These are phyloP conservation scores for Rhododendron vialii DNA, from an alignment of 148 eudicot species.

Conservation along the genomic window DNA sequence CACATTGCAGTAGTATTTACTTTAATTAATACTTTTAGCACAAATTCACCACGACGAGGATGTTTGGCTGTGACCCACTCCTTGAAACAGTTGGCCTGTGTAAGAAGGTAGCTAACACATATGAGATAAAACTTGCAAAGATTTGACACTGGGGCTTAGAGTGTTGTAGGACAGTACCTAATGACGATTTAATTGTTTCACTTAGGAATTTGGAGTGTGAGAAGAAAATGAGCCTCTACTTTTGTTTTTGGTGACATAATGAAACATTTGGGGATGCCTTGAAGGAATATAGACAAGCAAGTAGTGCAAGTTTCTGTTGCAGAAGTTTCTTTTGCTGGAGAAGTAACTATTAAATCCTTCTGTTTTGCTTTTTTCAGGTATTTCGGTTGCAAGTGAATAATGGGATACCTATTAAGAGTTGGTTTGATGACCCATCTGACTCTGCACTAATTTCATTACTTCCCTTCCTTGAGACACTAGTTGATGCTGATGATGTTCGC, in stretches of 20 bases:
- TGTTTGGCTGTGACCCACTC: background rate
- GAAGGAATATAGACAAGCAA: background rate
- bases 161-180: background rate
- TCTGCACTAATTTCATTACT: constrained; percentile 69
- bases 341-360: constrained; percentile 4
- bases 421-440: constrained; percentile 97
- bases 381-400: constrained; percentile 95
- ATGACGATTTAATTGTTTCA: background rate
- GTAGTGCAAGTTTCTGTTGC: background rate
- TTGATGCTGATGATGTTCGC: constrained; percentile 87
- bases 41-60: background rate
- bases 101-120: background rate
- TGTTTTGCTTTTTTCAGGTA: constrained; percentile 56
- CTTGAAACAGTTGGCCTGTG: background rate
- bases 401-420: constrained; percentile 98
- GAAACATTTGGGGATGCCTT: background rate
- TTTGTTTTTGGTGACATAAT: constrained; percentile 2
- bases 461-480: constrained; percentile 88
- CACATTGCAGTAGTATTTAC: background rate
- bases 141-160: background rate
- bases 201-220: background rate
- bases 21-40: background rate
- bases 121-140: background rate
- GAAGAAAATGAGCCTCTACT: background rate
- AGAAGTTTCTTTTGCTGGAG: background rate